Evolutionary conservation across 1,284 basidiomycete genomes (phyloP).

Genomic region (Boletus smithii): DNA sequence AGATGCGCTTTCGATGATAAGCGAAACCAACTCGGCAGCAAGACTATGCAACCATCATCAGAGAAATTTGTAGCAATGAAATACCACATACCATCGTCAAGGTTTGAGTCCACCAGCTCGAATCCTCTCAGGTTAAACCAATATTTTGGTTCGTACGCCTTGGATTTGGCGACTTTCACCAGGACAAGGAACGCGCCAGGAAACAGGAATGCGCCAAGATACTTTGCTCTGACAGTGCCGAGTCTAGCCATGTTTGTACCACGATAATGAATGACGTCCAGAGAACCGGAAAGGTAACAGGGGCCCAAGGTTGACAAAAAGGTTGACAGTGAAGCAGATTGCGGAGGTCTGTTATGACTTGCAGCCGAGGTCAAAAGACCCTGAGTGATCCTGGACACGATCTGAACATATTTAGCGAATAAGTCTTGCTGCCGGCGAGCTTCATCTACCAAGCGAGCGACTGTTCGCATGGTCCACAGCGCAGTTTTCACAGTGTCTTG

Average conservation of each 20-base stretch:
- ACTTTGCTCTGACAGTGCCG: conserved; percentile 70
- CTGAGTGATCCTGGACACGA: conserved; percentile 61
- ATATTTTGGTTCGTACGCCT: conserved; percentile 79
- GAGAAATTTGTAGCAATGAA: conserved; percentile 3
- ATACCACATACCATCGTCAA: conserved; percentile 57
- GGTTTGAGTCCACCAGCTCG: conserved; percentile 65
- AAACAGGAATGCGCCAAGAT: conserved; percentile 87
- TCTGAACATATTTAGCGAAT: conserved; percentile 64
- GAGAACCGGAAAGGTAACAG: conserved; percentile 73
- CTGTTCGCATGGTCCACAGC: conserved; percentile 57
- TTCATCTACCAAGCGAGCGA: conserved; percentile 60
- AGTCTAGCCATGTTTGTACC: conserved; percentile 36
- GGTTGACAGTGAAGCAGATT: conserved; percentile 41
- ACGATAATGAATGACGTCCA: conserved; percentile 79
- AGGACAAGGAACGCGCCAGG: conserved; percentile 80
- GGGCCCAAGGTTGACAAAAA: conserved; percentile 71
- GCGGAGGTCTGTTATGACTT: conserved; percentile 30
- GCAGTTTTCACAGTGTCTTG: conserved; percentile 49
- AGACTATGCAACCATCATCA: conserved; percentile 43
- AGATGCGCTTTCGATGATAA: conserved; percentile 64
- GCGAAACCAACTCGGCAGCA: conserved; percentile 78
- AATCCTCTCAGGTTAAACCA: conserved; percentile 80
- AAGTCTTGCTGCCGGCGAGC: conserved; percentile 62
- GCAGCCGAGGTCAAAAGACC: conserved; percentile 32
- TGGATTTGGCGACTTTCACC: conserved; percentile 79